Conservation (phyloP, 163 green algal species). For the Chloroidium sp. region DNA sequence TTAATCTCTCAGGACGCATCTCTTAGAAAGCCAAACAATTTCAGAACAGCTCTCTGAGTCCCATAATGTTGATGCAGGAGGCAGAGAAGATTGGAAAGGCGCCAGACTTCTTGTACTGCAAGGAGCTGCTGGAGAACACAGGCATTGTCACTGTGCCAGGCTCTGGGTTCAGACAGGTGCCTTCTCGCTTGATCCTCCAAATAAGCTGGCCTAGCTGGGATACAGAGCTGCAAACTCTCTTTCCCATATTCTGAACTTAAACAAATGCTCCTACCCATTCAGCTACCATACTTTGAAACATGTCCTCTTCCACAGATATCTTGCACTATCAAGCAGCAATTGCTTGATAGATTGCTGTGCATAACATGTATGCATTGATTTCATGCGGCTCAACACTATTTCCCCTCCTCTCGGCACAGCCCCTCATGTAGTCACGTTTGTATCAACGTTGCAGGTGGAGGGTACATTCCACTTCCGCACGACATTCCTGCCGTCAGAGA, state of each 20-base stretch:
- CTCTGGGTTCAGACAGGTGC: conserved; percentile 78
- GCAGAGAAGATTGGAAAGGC: conserved; percentile 83
- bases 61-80: conserved; percentile 23
- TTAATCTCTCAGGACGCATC: too few relatives aligned
- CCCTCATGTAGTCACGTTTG: neutral
- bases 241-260: too few relatives aligned
- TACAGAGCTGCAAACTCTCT: too few relatives aligned
- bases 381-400: neutral
- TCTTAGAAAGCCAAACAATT: too few relatives aligned
- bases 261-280: too few relatives aligned
- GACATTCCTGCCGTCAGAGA: conserved; percentile 65
- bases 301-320: too few relatives aligned
- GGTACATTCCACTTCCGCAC: conserved; percentile 75
- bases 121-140: conserved; percentile 78
- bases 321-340: neutral
- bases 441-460: conserved; percentile 20
- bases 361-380: neutral
- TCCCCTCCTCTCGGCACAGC: neutral
- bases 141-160: conserved; percentile 93
- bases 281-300: too few relatives aligned
- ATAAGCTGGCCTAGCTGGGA: too few relatives aligned
- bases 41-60: too few relatives aligned
- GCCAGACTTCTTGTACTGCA: conserved; percentile 94
- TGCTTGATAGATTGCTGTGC: neutral
- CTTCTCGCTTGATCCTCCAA: too few relatives aligned